Evolutionary conservation across 1,284 basidiomycete genomes (phyloP).

Genomic region (Pascua guehoae): DNA sequence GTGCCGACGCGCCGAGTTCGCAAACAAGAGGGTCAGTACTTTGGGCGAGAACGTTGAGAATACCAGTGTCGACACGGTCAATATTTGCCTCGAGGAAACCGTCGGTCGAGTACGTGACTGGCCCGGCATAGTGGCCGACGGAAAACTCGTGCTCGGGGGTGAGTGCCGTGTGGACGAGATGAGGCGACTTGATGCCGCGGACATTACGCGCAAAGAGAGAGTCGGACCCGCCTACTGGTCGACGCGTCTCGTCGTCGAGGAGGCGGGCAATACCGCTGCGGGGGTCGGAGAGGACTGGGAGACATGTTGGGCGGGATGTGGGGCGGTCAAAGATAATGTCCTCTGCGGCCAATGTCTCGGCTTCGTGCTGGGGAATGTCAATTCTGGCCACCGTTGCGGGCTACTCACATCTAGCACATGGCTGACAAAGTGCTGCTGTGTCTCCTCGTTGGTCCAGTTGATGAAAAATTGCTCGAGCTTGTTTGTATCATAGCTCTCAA

Average conservation of each 20-base stretch:
- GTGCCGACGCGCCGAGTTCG: constrained; percentile 5
- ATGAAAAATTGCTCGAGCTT: constrained; percentile 20
- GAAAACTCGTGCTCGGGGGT: constrained; percentile 12
- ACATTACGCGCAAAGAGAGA: constrained; percentile 14
- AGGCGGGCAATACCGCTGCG: constrained; percentile 15
- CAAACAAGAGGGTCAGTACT: constrained; percentile 1
- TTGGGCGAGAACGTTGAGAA: constrained; percentile 8
- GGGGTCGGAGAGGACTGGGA: constrained; percentile 11
- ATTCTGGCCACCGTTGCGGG: too few relatives aligned
- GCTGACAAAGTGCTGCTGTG: constrained; percentile 15
- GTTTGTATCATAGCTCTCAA: constrained; percentile 17
- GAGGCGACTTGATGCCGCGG: background rate
- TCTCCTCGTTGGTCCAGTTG: constrained; percentile 25
- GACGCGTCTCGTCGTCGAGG: constrained; percentile 21
- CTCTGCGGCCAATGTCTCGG: constrained; percentile 16
- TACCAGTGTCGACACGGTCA: constrained; percentile 17
- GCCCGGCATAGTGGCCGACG: constrained; percentile 17
- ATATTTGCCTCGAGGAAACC: constrained; percentile 19
- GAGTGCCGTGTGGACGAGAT: background rate
- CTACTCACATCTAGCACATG: constrained; percentile 8
- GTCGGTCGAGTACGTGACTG: constrained; percentile 15
- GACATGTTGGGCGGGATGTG: constrained; percentile 9
- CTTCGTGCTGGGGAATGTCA: constrained; percentile 6
- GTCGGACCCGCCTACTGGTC: constrained; percentile 13
- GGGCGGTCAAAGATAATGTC: constrained; percentile 14